A percentile compares a stretch with the other conserved stretches of the same genome.
Conservation (phyloP, 371 early-diverging fungal species). For the Apophysomyces trapeziformis region DNA sequence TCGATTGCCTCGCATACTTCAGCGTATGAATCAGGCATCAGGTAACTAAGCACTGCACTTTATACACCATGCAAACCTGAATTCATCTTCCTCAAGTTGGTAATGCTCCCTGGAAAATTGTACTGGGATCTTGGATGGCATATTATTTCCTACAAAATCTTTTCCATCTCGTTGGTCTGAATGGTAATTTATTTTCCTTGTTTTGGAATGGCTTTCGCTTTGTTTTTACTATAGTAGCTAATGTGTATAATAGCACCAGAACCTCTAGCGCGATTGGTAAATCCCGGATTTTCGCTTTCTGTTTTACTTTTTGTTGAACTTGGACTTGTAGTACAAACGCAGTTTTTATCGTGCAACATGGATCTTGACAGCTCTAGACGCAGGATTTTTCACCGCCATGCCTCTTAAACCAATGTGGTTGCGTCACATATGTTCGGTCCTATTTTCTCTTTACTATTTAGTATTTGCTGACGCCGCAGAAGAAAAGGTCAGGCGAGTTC, state of each 20-base stretch:
- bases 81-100: constrained; percentile 36
- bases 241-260: constrained; percentile 59
- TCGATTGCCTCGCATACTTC: constrained; percentile 28
- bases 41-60: constrained; percentile 22
- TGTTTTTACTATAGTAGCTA: not conserved
- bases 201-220: not conserved
- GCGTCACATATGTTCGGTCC: constrained; percentile 74
- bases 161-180: constrained; percentile 59
- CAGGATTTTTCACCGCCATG: constrained; percentile 95
- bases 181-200: constrained; percentile 43
- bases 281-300: constrained; percentile 1
- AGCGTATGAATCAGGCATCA: constrained; percentile 27
- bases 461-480: constrained; percentile 85
- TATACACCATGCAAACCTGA: not conserved
- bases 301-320: constrained; percentile 22
- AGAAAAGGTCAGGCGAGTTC: constrained; percentile 81
- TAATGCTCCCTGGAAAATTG: constrained; percentile 80
- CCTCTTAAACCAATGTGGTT: constrained; percentile 73
- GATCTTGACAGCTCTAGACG: constrained; percentile 91
- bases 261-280: constrained; percentile 66
- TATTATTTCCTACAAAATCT: constrained; percentile 67
- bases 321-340: constrained; percentile 76
- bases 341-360: constrained; percentile 94
- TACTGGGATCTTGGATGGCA: constrained; percentile 68
- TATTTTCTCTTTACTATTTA: constrained; percentile 84